Percentiles rank a stretch among this genome's conserved stretches.
Conservation (phyloP, 805 yeast species). For the Kodamaea lidongshanica region DNA sequence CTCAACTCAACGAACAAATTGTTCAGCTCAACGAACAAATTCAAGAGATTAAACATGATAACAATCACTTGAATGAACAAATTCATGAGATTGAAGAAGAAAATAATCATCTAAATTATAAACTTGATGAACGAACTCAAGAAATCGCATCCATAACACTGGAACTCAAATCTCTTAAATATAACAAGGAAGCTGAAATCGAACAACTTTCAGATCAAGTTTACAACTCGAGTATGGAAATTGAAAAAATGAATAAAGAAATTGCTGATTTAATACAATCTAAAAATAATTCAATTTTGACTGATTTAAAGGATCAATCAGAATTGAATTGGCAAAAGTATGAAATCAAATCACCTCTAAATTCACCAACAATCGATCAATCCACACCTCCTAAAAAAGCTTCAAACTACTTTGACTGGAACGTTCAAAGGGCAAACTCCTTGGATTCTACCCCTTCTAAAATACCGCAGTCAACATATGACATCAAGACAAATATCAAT, state of each 20-base stretch:
- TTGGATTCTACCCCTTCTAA: too few relatives aligned
- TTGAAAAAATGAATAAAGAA: constrained; percentile 3
- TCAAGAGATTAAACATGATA: constrained; percentile 3
- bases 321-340: constrained; percentile 4
- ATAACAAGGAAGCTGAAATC: constrained; percentile 2
- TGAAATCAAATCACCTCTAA: background rate
- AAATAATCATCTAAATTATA: constrained; percentile 1
- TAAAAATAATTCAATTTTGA: constrained; percentile 2
- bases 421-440: too few relatives aligned
- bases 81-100: constrained; percentile 4
- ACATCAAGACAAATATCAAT: too few relatives aligned
- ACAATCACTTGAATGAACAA: constrained; percentile 4
- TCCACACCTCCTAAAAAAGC: too few relatives aligned
- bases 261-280: constrained; percentile 2
- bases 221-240: constrained; percentile 1
- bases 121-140: constrained; percentile 5
- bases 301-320: constrained; percentile 11
- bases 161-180: constrained; percentile 3
- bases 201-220: constrained; percentile 8
- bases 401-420: too few relatives aligned
- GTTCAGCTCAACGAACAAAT: constrained; percentile 4
- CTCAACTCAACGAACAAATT: constrained; percentile 3
- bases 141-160: constrained; percentile 4
- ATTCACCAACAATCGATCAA: too few relatives aligned
- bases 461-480: too few relatives aligned